Conservation (phyloP, 2,329 filamentous ascomycete genomes). For the Ceratocystiopsis sp. region DNA sequence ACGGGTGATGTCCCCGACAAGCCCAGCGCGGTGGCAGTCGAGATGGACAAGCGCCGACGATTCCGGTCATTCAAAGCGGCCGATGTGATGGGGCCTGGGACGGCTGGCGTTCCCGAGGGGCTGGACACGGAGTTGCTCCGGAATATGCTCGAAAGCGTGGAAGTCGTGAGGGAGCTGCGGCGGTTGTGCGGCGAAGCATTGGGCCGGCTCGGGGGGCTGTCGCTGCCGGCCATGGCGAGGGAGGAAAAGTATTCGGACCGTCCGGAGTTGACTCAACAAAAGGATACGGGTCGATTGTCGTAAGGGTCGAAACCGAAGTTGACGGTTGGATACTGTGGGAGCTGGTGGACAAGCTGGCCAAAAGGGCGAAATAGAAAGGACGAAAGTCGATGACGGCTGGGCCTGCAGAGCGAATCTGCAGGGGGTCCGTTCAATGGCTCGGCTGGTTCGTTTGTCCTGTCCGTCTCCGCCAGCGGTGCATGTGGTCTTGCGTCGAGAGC, state of each 20-base stretch:
- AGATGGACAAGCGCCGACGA: slow-evolving; percentile 52
- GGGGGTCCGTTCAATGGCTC: neutral
- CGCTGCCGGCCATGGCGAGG: slow-evolving; percentile 10
- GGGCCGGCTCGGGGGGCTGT: slow-evolving; percentile 2
- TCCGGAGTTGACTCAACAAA: too few species aligned
- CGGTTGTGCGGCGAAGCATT: slow-evolving; percentile 18
- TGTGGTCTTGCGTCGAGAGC: too few species aligned
- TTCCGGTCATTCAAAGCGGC: slow-evolving; percentile 38
- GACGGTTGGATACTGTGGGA: too few species aligned
- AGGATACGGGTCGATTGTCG: too few species aligned
- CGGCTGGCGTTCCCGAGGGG: slow-evolving; percentile 24
- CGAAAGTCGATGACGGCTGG: neutral
- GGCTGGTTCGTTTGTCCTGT: too few species aligned
- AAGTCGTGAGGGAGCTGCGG: slow-evolving; percentile 39
- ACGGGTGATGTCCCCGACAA: slow-evolving; percentile 55
- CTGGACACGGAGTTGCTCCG: slow-evolving; percentile 35
- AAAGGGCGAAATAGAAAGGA: neutral
- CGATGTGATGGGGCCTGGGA: slow-evolving; percentile 25
- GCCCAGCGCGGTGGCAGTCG: slow-evolving; percentile 38
- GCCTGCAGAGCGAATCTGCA: slow-evolving; percentile 6
- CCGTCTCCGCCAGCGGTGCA: too few species aligned
- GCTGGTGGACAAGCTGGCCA: neutral
- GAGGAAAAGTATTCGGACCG: too few species aligned
- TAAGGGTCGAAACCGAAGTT: too few species aligned
- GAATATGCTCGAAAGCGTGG: slow-evolving; percentile 41